phyloP scores from a whole-genome alignment of 2,329 filamentous ascomycete genomes.

The Calonectria honghensis region DNA sequence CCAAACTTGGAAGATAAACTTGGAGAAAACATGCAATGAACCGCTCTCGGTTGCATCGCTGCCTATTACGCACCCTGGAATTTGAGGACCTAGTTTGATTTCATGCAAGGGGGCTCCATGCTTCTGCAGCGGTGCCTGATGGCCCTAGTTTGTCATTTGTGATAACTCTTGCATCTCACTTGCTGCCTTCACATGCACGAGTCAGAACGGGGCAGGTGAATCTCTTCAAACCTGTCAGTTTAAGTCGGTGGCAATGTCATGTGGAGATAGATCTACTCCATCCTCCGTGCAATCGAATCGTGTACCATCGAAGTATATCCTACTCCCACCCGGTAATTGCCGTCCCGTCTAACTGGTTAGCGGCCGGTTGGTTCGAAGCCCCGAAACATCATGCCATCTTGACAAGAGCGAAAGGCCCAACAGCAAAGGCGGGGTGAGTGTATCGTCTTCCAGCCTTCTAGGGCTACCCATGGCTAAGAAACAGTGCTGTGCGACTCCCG shows the following conservation, averaged over 20 bases:
- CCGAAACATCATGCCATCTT: constrained; percentile 14
- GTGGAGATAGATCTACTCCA: neutral
- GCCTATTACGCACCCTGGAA: neutral
- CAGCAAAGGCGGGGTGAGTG: constrained; percentile 9
- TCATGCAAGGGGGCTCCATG: constrained; percentile 1
- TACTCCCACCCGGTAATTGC: neutral
- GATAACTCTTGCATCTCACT: neutral
- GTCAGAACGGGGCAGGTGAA: neutral
- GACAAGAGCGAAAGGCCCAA: neutral
- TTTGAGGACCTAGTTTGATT: neutral
- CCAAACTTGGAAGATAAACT: too few relatives aligned
- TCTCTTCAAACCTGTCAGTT: neutral
- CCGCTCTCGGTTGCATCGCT: neutral
- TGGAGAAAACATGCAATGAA: neutral
- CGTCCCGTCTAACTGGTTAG: neutral
- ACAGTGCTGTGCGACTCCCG: constrained; percentile 19
- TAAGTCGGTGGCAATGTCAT: neutral
- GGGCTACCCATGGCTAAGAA: neutral
- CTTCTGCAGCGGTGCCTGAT: neutral
- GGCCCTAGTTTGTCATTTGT: neutral
- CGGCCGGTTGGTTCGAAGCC: neutral
- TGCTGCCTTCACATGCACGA: neutral
- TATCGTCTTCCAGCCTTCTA: constrained; percentile 6
- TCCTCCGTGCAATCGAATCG: neutral
- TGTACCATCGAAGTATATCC: neutral